Conservation (phyloP, 2,329 filamentous ascomycete genomes). For the Calonectria hawksworthii region DNA sequence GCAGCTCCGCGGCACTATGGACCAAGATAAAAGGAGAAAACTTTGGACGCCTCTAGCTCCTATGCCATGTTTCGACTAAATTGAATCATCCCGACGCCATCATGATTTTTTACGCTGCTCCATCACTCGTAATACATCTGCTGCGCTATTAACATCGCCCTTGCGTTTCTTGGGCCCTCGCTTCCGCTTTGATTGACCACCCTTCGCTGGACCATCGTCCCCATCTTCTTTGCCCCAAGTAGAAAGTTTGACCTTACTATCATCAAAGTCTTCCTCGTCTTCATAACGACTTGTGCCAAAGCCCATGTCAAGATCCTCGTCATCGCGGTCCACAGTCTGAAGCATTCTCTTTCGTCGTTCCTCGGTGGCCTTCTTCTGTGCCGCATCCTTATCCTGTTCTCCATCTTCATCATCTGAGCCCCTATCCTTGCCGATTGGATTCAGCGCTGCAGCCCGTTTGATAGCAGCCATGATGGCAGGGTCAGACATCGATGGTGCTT, state of each 20-base stretch:
- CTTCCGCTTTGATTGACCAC: conserved; percentile 73
- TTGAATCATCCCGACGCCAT: conserved; percentile 4
- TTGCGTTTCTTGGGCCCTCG: conserved; percentile 82
- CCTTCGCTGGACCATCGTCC: conserved; percentile 59
- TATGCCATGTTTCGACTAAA: background rate
- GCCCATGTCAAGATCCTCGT: conserved; percentile 93
- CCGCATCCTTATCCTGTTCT: conserved; percentile 55
- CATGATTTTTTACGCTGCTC: conserved; percentile 67
- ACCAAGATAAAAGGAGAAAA: background rate
- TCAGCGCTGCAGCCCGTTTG: conserved; percentile 82
- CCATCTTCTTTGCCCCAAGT: conserved; percentile 72
- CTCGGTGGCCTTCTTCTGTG: conserved; percentile 69
- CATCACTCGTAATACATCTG: conserved; percentile 85
- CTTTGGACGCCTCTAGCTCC: too few species aligned
- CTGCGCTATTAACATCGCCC: conserved; percentile 82
- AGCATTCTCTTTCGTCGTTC: conserved; percentile 83
- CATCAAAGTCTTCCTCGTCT: conserved; percentile 87
- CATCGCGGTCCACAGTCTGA: conserved; percentile 80
- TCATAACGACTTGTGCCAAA: conserved; percentile 91
- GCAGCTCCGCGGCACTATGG: background rate
- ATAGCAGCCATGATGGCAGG: conserved; percentile 86
- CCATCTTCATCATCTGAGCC: conserved; percentile 44
- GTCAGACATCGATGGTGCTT: conserved; percentile 74
- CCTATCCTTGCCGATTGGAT: conserved; percentile 59
- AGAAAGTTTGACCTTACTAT: conserved; percentile 75